A percentile compares a stretch with the other conserved stretches of the same genome.
Evolutionary conservation across 2,329 filamentous ascomycete genomes (phyloP).

Genomic region (Botrytis elliptica): DNA sequence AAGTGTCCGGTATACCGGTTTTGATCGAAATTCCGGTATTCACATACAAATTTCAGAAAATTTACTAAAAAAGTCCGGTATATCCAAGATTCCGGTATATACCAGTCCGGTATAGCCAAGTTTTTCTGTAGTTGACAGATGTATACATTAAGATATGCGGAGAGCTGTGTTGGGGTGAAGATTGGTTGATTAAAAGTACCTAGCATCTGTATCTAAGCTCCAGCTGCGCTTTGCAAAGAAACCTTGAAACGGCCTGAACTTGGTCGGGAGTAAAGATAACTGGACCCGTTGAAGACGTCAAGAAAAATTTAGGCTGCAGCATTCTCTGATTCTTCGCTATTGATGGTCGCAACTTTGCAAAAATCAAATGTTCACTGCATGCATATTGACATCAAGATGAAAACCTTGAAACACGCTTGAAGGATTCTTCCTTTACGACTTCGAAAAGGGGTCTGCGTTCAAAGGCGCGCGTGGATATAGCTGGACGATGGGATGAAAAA

Average conservation of each 20-base stretch:
- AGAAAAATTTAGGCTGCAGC: slow-evolving; percentile 16
- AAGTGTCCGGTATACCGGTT: too few species aligned
- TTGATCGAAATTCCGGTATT: too few species aligned
- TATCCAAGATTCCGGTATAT: too few species aligned
- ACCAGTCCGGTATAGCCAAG: too few species aligned
- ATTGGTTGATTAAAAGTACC: slow-evolving; percentile 9
- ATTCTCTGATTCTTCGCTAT: background rate
- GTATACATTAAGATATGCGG: slow-evolving; percentile 16
- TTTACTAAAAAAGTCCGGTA: too few species aligned
- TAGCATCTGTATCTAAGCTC: slow-evolving; percentile 7
- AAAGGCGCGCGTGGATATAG: slow-evolving; percentile 2
- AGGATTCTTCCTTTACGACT: slow-evolving; percentile 21
- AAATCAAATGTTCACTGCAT: background rate
- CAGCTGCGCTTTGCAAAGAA: slow-evolving; percentile 7
- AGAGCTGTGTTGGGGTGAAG: slow-evolving; percentile 16
- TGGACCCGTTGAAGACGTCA: background rate
- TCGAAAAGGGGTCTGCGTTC: slow-evolving; percentile 15
- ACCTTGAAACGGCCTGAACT: slow-evolving; percentile 7
- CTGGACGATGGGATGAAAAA: background rate
- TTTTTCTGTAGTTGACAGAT: background rate
- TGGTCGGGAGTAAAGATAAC: slow-evolving; percentile 4
- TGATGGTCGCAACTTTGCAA: slow-evolving; percentile 22
- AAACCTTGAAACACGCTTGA: background rate
- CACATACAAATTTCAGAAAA: too few species aligned
- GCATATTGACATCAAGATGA: slow-evolving; percentile 2